Percentiles rank a stretch among this genome's conserved stretches.
Evolutionary conservation across 345 rosid genomes (phyloP).

Genomic region (Melastoma malabathricum): DNA sequence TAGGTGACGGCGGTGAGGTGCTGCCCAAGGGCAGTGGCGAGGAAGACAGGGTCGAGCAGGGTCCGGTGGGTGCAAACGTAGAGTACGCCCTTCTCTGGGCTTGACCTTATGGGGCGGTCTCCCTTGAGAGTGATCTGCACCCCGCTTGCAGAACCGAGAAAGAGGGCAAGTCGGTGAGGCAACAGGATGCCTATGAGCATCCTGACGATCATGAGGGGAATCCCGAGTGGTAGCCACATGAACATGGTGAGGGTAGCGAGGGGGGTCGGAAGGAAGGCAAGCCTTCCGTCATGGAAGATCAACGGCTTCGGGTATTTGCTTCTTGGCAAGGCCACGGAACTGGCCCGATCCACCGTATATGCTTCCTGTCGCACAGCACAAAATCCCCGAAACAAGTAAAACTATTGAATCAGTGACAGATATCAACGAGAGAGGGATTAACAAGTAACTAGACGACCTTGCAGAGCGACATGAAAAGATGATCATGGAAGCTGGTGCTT

Average conservation of each 20-base stretch:
- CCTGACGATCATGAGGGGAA: conserved; percentile 49
- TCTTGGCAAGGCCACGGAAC: conserved; percentile 30
- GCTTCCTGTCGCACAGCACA: conserved; percentile 38
- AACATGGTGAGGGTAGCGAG: conserved; percentile 56
- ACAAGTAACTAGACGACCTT: conserved; percentile 23
- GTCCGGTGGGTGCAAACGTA: conserved; percentile 87
- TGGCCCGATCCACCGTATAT: conserved; percentile 44
- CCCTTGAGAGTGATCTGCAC: conserved; percentile 28
- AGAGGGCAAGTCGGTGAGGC: conserved; percentile 41
- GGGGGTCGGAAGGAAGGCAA: conserved; percentile 91
- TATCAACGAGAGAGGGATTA: background rate
- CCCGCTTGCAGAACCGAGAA: conserved; percentile 37
- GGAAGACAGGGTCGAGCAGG: conserved; percentile 76
- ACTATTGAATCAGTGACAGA: no score
- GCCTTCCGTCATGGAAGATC: conserved; percentile 88
- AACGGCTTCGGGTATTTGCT: conserved; percentile 80
- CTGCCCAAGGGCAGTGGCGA: conserved; percentile 38
- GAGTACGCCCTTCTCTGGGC: conserved; percentile 39
- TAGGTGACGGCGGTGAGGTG: conserved; percentile 82
- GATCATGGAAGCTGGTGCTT: conserved; percentile 43
- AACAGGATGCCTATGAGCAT: conserved; percentile 41
- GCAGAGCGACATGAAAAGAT: conserved; percentile 57
- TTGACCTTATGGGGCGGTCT: conserved; percentile 1
- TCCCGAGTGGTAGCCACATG: conserved; percentile 65
- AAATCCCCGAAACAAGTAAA: background rate